Conservation (phyloP, 75 land plant genomes). For the Isoetes taiwanensis region DNA sequence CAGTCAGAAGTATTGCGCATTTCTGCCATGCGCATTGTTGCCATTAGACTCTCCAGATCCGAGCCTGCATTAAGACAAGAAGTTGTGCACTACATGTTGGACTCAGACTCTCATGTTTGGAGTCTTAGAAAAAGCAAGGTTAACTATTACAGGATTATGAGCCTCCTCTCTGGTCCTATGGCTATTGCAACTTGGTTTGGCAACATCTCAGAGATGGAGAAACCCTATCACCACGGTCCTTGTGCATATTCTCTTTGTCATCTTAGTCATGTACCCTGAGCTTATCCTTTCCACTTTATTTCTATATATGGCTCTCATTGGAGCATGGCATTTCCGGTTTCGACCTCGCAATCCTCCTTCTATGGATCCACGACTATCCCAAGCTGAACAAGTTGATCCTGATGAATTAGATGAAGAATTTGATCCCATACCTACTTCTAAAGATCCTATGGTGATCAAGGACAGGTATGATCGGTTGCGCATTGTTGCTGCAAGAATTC, state of each 20-base stretch:
- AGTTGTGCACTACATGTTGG: constrained; percentile 3
- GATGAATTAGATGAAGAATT: constrained; percentile 6
- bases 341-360: constrained; percentile 45
- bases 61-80: not conserved
- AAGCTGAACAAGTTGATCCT: not conserved
- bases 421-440: constrained; percentile 27
- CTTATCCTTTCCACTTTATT: constrained; percentile 39
- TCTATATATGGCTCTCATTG: constrained; percentile 23
- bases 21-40: not conserved
- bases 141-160: not conserved
- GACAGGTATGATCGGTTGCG: constrained; percentile 44
- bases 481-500: constrained; percentile 45
- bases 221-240: constrained; percentile 11
- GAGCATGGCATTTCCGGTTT: constrained; percentile 35
- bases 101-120: not conserved
- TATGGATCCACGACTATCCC: constrained; percentile 25
- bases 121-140: not conserved
- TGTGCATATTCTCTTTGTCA: constrained; percentile 1
- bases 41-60: not conserved
- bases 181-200: constrained; percentile 1
- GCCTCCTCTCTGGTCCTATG: not conserved
- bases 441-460: constrained; percentile 36
- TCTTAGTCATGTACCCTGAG: constrained; percentile 43
- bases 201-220: not conserved
- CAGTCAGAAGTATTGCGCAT: not conserved